These are phyloP conservation scores for Myriosclerotinia curreyana DNA, from an alignment of 2,329 filamentous ascomycete genomes.

Conservation along the genomic window DNA sequence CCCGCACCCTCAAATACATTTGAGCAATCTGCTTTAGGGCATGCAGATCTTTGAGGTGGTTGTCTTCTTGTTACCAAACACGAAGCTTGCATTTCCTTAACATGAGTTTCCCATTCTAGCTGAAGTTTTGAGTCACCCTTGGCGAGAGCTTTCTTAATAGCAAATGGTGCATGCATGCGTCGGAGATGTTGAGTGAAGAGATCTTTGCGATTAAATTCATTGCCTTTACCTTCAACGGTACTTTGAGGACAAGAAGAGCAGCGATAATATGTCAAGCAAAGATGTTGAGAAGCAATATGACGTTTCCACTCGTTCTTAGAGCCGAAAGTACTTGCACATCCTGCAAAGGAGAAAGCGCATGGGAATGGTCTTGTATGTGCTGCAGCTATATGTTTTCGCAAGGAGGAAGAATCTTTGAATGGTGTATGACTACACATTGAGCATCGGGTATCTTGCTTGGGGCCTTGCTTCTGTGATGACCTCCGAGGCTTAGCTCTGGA, in stretches of 20 bases:
- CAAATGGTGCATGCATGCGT: conserved; percentile 81
- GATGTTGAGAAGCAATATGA: conserved; percentile 86
- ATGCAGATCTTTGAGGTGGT: conserved; percentile 69
- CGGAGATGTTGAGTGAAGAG: conserved; percentile 92
- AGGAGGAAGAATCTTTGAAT: conserved; percentile 64
- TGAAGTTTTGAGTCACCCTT: conserved; percentile 59
- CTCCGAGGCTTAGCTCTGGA: conserved; percentile 37
- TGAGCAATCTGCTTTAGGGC: conserved; percentile 68
- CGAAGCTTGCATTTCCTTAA: conserved; percentile 67
- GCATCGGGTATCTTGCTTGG: conserved; percentile 61
- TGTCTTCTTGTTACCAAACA: conserved; percentile 70
- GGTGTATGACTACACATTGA: conserved; percentile 60
- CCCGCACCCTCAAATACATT: conserved; percentile 66
- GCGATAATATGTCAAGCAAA: conserved; percentile 65
- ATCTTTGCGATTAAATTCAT: conserved; percentile 90
- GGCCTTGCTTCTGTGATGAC: conserved; percentile 40
- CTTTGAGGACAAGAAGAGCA: conserved; percentile 59
- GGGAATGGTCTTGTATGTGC: conserved; percentile 72
- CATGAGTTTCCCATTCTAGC: conserved; percentile 60
- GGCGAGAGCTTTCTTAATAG: conserved; percentile 56
- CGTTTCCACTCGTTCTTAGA: conserved; percentile 99
- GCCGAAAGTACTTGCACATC: conserved; percentile 77
- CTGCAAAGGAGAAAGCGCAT: conserved; percentile 82
- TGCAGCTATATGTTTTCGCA: conserved; percentile 65
- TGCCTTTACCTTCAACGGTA: conserved; percentile 54